These are phyloP conservation scores for Nakataea oryzae DNA, from an alignment of 2,329 filamentous ascomycete genomes.

Conservation along the genomic window DNA sequence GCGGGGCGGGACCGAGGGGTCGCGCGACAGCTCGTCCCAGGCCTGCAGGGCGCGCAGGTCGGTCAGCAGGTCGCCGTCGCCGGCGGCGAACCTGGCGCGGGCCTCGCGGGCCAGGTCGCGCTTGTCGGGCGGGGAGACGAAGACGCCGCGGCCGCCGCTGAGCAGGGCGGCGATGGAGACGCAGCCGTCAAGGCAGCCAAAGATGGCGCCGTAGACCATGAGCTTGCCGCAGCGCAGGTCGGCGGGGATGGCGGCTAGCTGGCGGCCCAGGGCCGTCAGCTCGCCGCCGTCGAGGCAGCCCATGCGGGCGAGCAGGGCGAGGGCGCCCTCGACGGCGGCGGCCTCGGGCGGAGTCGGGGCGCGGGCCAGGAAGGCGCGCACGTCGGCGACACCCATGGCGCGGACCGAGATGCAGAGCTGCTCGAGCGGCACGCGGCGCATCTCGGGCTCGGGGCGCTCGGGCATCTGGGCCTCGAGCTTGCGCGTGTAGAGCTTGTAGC, in stretches of 20 bases:
- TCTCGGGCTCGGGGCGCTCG: conserved; percentile 85
- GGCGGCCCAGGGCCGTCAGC: conserved; percentile 81
- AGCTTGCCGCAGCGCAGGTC: conserved; percentile 90
- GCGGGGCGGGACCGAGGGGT: conserved; percentile 42
- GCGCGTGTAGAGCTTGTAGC: conserved; percentile 90
- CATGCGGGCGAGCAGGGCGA: conserved; percentile 71
- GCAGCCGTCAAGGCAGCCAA: conserved; percentile 81
- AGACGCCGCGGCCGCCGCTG: conserved; percentile 64
- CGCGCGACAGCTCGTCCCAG: conserved; percentile 60
- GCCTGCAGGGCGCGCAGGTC: conserved; percentile 76
- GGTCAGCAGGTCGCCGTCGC: conserved; percentile 80
- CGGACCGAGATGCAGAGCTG: conserved; percentile 91
- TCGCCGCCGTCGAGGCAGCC: conserved; percentile 80
- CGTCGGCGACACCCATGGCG: conserved; percentile 83
- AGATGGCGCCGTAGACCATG: conserved; percentile 90
- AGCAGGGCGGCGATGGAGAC: conserved; percentile 85
- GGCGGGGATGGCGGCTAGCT: conserved; percentile 90
- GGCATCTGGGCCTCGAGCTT: conserved; percentile 81
- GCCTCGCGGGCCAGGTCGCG: conserved; percentile 74
- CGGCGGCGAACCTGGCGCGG: conserved; percentile 60
- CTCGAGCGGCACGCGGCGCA: conserved; percentile 83
- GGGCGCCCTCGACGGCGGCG: conserved; percentile 74
- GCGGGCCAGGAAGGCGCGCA: conserved; percentile 69
- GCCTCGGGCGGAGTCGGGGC: conserved; percentile 84
- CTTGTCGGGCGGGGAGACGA: conserved; percentile 72